Percentiles rank a stretch among this genome's conserved stretches.
phyloP scores from a whole-genome alignment of 371 early-diverging fungal genomes.

The Mortierella sp. region DNA sequence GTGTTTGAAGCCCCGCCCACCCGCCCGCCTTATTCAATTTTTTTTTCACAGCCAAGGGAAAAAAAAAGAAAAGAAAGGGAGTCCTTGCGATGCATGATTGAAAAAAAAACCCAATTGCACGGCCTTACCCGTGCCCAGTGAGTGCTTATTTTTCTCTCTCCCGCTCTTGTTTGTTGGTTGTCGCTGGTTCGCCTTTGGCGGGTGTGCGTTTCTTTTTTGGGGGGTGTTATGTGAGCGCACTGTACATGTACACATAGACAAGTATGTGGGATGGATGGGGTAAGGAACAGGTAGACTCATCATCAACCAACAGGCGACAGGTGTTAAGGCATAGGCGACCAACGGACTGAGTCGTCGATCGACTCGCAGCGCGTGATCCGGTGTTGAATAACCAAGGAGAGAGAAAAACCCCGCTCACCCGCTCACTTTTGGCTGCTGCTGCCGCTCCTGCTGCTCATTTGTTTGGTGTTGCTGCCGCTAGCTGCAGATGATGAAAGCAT shows the following conservation, averaged over 20 bases:
- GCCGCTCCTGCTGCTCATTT: neutral
- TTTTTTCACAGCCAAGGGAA: neutral
- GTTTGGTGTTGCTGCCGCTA: neutral
- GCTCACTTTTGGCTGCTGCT: neutral
- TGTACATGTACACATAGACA: neutral
- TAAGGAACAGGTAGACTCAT: neutral
- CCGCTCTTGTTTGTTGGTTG: neutral
- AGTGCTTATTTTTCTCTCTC: neutral
- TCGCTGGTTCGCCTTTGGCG: neutral
- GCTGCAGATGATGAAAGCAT: constrained; percentile 5
- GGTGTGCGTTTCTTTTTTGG: neutral
- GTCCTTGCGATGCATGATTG: constrained; percentile 1
- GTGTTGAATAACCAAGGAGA: neutral
- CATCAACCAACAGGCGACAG: neutral
- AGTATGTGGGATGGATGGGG: constrained; percentile 11
- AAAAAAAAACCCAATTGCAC: constrained; percentile 4
- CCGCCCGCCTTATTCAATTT: neutral
- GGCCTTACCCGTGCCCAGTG: neutral
- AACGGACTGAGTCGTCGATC: neutral
- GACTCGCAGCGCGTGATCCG: constrained; percentile 5
- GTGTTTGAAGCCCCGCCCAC: neutral
- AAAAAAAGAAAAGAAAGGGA: neutral
- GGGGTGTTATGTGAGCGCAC: neutral
- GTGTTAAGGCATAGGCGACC: neutral
- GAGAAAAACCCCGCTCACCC: neutral